A percentile compares a stretch with the other conserved stretches of the same genome.
phyloP scores from a whole-genome alignment of 306 rosid genomes.

The Trifolium dubium region DNA sequence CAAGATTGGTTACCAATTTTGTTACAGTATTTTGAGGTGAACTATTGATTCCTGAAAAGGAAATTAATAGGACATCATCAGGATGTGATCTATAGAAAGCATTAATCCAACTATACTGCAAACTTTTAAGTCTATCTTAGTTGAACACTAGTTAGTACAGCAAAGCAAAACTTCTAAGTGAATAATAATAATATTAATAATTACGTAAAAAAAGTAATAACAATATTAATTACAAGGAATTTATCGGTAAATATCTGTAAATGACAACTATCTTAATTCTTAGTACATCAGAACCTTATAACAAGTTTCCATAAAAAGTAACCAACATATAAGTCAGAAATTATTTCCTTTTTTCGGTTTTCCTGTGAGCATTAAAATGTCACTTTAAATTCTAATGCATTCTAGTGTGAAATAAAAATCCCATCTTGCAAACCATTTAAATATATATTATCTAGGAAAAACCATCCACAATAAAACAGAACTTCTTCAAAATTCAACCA shows the following conservation, averaged over 20 bases:
- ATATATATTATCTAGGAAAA: slow-evolving; percentile 5
- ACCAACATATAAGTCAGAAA: slow-evolving; percentile 6
- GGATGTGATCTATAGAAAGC: slow-evolving; percentile 8
- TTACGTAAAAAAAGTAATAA: no score
- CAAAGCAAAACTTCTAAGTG: slow-evolving; percentile 9
- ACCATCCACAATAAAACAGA: not conserved
- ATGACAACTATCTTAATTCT: not conserved
- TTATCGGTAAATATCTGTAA: slow-evolving; percentile 16
- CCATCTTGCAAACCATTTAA: slow-evolving; percentile 34
- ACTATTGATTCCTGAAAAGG: slow-evolving; percentile 51
- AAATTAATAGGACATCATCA: slow-evolving; percentile 36
- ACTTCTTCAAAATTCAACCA: slow-evolving; percentile 1
- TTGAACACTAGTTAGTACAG: slow-evolving; percentile 24
- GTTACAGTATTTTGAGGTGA: slow-evolving; percentile 44
- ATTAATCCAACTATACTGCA: slow-evolving; percentile 29
- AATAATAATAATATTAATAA: not conserved
- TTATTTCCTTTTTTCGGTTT: not conserved
- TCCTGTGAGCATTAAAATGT: slow-evolving; percentile 1
- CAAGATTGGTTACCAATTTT: slow-evolving; percentile 44
- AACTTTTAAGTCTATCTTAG: slow-evolving; percentile 26
- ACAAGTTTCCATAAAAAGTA: slow-evolving; percentile 7
- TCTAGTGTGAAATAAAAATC: slow-evolving; percentile 23
- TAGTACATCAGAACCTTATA: slow-evolving; percentile 12
- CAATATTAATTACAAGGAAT: slow-evolving; percentile 1
- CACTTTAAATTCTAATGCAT: not conserved